Percentiles rank a stretch among this genome's conserved stretches.
These are phyloP conservation scores for Gossypium thurberi DNA, from an alignment of 345 rosid species.

Conservation along the genomic window DNA sequence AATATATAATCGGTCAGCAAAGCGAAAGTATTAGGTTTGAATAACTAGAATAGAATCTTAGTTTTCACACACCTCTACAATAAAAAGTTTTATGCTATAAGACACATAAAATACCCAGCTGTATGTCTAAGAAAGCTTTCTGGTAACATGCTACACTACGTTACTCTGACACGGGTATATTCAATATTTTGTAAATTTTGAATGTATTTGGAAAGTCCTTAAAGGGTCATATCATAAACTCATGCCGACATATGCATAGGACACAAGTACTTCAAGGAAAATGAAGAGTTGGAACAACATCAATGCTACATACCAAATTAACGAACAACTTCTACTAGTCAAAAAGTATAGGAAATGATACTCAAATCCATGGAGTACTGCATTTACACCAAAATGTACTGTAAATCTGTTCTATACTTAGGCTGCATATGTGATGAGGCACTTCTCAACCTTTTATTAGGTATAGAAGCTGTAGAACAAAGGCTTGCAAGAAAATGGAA, in stretches of 20 bases:
- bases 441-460: not conserved
- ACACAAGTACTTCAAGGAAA: not conserved
- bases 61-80: not conserved
- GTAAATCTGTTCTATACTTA: not conserved
- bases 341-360: not conserved
- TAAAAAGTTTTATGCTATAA: not conserved
- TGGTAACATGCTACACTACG: not conserved
- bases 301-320: not conserved
- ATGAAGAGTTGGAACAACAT: not conserved
- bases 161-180: not conserved
- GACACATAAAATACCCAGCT: not conserved
- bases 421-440: not conserved
- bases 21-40: not conserved
- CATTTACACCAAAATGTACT: constrained; percentile 1
- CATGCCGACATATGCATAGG: too few relatives aligned
- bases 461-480: not conserved
- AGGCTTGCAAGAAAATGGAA: not conserved
- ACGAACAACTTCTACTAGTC: not conserved
- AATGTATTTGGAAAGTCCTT: too few relatives aligned
- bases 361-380: not conserved
- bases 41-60: not conserved
- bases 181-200: too few relatives aligned
- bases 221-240: too few relatives aligned
- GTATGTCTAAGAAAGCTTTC: not conserved
- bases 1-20: not conserved